phyloP scores from a whole-genome alignment of 306 rosid species.

The Quercus aquifolioides region DNA sequence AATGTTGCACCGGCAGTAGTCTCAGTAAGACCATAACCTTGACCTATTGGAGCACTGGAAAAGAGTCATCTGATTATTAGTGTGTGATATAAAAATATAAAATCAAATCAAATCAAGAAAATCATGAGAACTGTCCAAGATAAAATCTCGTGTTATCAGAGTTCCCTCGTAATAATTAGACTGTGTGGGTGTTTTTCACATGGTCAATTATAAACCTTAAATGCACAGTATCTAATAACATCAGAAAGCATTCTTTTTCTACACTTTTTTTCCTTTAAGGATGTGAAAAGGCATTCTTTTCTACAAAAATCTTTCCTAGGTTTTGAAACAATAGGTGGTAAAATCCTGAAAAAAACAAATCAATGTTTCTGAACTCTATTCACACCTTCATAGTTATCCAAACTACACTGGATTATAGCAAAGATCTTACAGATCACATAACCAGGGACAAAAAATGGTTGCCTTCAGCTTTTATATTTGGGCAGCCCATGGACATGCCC shows the following conservation, averaged over 20 bases:
- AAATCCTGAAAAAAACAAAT: too few relatives aligned
- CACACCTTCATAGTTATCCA: neutral
- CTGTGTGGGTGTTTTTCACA: neutral
- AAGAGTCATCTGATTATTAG: constrained; percentile 29
- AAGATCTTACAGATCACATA: neutral
- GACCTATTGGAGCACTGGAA: constrained; percentile 86
- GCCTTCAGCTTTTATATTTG: neutral
- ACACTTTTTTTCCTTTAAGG: neutral
- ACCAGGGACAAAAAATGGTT: neutral
- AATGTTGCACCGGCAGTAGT: constrained; percentile 94
- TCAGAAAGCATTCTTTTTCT: neutral
- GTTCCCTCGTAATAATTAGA: neutral
- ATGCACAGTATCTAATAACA: neutral
- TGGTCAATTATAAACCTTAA: neutral
- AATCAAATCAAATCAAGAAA: neutral
- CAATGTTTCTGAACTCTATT: too few relatives aligned
- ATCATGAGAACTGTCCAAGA: neutral
- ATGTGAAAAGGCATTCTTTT: too few relatives aligned
- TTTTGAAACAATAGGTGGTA: too few relatives aligned
- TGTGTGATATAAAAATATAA: constrained; percentile 3
- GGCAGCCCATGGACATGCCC: neutral
- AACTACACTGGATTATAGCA: too few relatives aligned
- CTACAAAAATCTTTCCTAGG: too few relatives aligned
- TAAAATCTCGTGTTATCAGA: constrained; percentile 4
- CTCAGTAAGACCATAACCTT: constrained; percentile 98